phyloP scores from a whole-genome alignment of 192 early-diverging fungal species.

The Funneliformis mosseae region DNA sequence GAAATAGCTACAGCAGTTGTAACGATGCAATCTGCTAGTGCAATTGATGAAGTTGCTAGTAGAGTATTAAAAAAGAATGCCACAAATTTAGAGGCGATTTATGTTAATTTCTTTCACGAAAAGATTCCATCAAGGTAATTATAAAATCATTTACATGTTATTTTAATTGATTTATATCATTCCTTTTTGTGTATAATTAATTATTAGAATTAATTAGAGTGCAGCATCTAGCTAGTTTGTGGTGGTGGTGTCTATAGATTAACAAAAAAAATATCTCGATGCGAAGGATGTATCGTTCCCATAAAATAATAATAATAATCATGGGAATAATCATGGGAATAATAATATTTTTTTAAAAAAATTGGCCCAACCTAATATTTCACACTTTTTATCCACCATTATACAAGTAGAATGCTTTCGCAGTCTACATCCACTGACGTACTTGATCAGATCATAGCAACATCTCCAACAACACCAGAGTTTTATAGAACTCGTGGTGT shows the following conservation, averaged over 20 bases:
- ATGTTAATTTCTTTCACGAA: constrained; percentile 33
- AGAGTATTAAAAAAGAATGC: constrained; percentile 27
- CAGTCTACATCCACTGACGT: constrained; percentile 32
- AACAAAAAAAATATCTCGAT: constrained; percentile 9
- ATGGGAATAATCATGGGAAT: neutral
- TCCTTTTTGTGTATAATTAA: neutral
- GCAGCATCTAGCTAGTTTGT: constrained; percentile 2
- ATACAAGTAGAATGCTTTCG: constrained; percentile 31
- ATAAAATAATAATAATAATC: neutral
- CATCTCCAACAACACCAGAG: constrained; percentile 27
- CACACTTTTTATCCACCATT: constrained; percentile 19
- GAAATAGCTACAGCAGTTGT: constrained; percentile 28
- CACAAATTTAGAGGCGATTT: constrained; percentile 26
- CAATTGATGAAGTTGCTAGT: constrained; percentile 33
- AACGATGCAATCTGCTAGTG: constrained; percentile 30
- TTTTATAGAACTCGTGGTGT: constrained; percentile 31
- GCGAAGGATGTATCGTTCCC: neutral
- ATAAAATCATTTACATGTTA: neutral
- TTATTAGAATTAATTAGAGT: neutral
- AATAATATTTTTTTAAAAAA: neutral
- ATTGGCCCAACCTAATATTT: constrained; percentile 22
- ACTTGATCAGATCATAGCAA: constrained; percentile 24
- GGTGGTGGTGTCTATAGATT: constrained; percentile 12
- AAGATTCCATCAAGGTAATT: constrained; percentile 33
- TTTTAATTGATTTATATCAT: neutral